Evolutionary conservation across 257 asterid genomes (phyloP).

Genomic region (Solanum medicagineum): DNA sequence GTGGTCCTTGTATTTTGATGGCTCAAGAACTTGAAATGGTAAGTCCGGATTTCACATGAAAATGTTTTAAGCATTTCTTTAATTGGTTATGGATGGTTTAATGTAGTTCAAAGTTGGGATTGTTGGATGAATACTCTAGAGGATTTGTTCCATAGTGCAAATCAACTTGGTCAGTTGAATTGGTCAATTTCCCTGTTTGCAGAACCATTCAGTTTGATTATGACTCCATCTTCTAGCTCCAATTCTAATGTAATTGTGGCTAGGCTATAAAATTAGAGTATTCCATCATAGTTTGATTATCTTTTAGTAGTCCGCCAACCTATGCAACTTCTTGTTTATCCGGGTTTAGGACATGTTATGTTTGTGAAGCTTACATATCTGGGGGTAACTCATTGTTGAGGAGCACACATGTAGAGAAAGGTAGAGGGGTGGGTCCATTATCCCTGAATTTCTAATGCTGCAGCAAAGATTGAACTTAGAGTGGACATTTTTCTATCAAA

Average conservation of each 20-base stretch:
- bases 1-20: slow-evolving; percentile 97
- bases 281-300: background rate
- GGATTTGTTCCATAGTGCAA: background rate
- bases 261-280: background rate
- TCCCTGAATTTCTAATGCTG: background rate
- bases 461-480: background rate
- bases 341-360: background rate
- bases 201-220: background rate
- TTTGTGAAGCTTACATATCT: background rate
- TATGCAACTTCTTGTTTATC: background rate
- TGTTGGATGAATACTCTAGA: background rate
- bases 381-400: background rate
- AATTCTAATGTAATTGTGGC: background rate
- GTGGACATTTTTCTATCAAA: background rate
- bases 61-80: background rate
- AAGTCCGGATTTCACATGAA: background rate
- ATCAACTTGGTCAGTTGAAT: background rate
- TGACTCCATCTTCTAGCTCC: background rate
- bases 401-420: background rate
- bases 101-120: background rate
- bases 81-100: background rate
- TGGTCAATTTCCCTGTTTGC: background rate
- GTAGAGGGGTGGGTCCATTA: background rate
- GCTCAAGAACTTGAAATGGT: slow-evolving; percentile 99
- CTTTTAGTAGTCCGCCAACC: background rate